A percentile compares a stretch with the other conserved stretches of the same genome.
Evolutionary conservation across 1,284 basidiomycete species (phyloP).

Genomic region (Agroathelia rolfsii): DNA sequence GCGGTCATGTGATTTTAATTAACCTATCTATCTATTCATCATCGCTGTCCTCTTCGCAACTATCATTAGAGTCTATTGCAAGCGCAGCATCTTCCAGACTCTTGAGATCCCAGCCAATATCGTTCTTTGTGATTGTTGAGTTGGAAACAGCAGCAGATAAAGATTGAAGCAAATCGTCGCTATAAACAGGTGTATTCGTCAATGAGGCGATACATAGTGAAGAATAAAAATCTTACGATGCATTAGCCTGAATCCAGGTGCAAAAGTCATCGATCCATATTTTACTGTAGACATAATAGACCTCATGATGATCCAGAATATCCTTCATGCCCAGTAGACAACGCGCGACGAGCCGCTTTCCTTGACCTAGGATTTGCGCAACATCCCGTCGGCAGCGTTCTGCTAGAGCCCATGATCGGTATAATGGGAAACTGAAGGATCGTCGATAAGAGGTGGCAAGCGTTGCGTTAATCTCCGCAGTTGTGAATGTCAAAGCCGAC

Average conservation of each 20-base stretch:
- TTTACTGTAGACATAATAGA: constrained; percentile 75
- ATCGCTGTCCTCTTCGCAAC: constrained; percentile 58
- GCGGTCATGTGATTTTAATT: not conserved
- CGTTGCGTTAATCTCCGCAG: constrained; percentile 36
- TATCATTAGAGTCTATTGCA: constrained; percentile 24
- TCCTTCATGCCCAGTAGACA: constrained; percentile 59
- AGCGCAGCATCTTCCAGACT: constrained; percentile 49
- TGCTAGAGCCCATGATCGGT: constrained; percentile 63
- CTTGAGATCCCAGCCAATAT: constrained; percentile 61
- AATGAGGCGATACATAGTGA: constrained; percentile 3
- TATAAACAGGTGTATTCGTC: constrained; percentile 18
- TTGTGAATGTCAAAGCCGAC: constrained; percentile 25
- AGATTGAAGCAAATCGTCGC: constrained; percentile 41
- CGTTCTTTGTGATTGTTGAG: constrained; percentile 37
- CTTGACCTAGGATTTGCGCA: constrained; percentile 43
- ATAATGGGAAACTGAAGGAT: constrained; percentile 61
- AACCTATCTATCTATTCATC: constrained; percentile 30
- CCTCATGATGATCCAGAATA: constrained; percentile 68
- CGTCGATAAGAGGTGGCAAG: constrained; percentile 61
- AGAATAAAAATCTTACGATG: constrained; percentile 34
- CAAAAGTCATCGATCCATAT: constrained; percentile 77
- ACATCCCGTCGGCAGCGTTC: constrained; percentile 58
- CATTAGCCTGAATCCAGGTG: constrained; percentile 57
- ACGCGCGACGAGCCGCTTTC: constrained; percentile 49
- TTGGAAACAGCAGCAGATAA: constrained; percentile 35